Evolutionary conservation across 768 basidiomycete genomes (phyloP).

Genomic region (Termitomyces sp.): DNA sequence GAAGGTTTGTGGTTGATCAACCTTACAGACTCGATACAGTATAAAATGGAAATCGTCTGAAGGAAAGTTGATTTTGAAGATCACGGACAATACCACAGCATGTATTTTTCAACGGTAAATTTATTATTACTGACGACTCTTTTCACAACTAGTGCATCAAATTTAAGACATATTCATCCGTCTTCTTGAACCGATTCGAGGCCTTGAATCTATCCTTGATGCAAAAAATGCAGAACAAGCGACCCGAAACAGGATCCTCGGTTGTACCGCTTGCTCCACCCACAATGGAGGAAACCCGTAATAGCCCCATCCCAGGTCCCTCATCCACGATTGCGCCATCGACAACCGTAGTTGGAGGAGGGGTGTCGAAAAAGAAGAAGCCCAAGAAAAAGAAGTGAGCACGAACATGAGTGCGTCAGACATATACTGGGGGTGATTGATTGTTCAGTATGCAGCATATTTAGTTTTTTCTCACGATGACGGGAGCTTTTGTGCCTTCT

Average conservation of each 20-base stretch:
- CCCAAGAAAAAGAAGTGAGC: slow-evolving; percentile 69
- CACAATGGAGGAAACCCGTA: slow-evolving; percentile 17
- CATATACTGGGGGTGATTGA: not conserved
- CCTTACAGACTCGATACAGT: slow-evolving; percentile 72
- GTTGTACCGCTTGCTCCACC: slow-evolving; percentile 15
- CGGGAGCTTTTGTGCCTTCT: not conserved
- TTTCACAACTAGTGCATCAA: slow-evolving; percentile 70
- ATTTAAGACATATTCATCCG: slow-evolving; percentile 91
- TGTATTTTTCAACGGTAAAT: slow-evolving; percentile 21
- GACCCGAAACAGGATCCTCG: slow-evolving; percentile 26
- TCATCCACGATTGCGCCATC: slow-evolving; percentile 25
- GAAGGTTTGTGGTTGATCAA: not conserved
- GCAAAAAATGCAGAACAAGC: slow-evolving; percentile 78
- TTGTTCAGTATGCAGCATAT: not conserved
- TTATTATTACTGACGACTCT: not conserved
- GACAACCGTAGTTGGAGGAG: slow-evolving; percentile 39
- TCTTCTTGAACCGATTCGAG: slow-evolving; percentile 96
- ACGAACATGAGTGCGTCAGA: not conserved
- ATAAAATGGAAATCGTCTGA: slow-evolving; percentile 88
- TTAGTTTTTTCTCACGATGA: not conserved
- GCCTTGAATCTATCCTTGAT: slow-evolving; percentile 81
- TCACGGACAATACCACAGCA: slow-evolving; percentile 88
- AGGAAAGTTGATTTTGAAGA: slow-evolving; percentile 86
- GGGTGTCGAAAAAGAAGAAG: slow-evolving; percentile 74
- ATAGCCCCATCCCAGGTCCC: slow-evolving; percentile 23